Base-by-base conservation (phyloP, 306 rosid genomes). In the Bauhinia variegata region DNA sequence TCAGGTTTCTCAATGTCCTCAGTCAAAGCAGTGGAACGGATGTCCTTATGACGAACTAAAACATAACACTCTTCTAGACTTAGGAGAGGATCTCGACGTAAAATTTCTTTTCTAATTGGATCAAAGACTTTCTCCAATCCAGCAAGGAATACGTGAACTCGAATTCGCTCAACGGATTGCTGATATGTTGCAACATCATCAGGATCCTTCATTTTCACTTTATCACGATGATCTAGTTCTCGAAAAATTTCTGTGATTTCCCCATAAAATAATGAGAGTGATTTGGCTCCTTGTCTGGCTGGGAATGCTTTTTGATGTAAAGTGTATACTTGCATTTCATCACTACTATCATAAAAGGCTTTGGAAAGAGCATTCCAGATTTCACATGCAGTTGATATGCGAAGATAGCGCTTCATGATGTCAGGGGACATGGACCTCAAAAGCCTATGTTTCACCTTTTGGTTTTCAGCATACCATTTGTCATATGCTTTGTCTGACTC, bases 171-270 rank as follows among this genome's bases (percentile, higher is more conserved):
- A 12, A 64, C 8, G 5, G 31, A 30, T 4, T 48, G 7, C 13
- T 5, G 15, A 8, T 57, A 33, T 9, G 32, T 0, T 64, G 9
- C 15, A 5, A 30, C 32, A 28, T 37, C 3, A n/a, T n/a, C n/a
- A n/a, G n/a, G n/a, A n/a, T n/a, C n/a, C n/a, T n/a, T n/a, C n/a
- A n/a, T n/a, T n/a, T n/a, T n/a, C 50, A 54, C 54, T 2, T 39
- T 68, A 38, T 68, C 73, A 37, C 16, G 41, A 38, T 53, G 54
- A 37, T 53, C 63, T 5, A 68, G 42, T 15, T 68, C 63, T 1
- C 13, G 0, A 8, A 68, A 53, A 38, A 53, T n/a, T 42, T 68
- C 37, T 13, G 19, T 30, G 4, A 68, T 41, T 12, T 33, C 37
- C 37, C 37, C 37, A 33, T 33, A 33, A 5, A 3, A 33, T 33